Percentiles rank a stretch among this genome's conserved stretches.
phyloP scores from a whole-genome alignment of 1,284 basidiomycete species.

The Hymenochaete sp. region DNA sequence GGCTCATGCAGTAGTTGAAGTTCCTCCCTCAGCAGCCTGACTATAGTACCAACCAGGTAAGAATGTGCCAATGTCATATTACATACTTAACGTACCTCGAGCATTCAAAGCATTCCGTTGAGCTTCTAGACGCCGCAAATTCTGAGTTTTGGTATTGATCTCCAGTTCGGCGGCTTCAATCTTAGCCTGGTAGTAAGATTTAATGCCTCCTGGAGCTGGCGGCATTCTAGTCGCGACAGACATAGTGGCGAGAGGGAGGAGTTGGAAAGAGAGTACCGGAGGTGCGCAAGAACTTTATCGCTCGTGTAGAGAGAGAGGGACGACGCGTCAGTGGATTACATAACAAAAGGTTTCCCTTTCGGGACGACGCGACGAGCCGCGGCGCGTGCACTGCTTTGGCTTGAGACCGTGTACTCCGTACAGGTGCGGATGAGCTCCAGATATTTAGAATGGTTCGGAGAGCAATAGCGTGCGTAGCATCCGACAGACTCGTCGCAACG shows the following conservation, averaged over 20 bases:
- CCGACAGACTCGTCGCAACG: not conserved
- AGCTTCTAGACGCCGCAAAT: conserved; percentile 89
- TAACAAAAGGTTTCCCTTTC: not conserved
- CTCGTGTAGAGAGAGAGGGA: no score
- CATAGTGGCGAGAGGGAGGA: conserved; percentile 31
- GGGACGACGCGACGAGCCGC: conserved; percentile 5
- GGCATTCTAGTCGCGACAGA: conserved; percentile 40
- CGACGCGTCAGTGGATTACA: no score
- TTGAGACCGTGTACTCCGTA: not conserved
- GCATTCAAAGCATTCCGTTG: conserved; percentile 96
- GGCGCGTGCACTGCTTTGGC: not conserved
- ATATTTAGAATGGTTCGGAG: conserved; percentile 5
- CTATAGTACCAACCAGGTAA: conserved; percentile 30
- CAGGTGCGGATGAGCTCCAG: not conserved
- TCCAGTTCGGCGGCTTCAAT: conserved; percentile 88
- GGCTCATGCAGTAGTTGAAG: conserved; percentile 94
- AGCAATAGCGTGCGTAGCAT: conserved; percentile 13
- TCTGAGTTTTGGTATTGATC: conserved; percentile 96
- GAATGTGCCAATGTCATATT: not conserved
- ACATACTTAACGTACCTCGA: conserved; percentile 50
- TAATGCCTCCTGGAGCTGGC: conserved; percentile 53
- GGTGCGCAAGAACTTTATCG: not conserved
- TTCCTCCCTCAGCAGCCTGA: conserved; percentile 86
- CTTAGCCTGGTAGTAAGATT: conserved; percentile 93
- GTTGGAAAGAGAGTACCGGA: not conserved